Percentiles rank a stretch among this genome's conserved stretches.
Conservation (phyloP, 306 rosid species). For the Cicer arietinum region DNA sequence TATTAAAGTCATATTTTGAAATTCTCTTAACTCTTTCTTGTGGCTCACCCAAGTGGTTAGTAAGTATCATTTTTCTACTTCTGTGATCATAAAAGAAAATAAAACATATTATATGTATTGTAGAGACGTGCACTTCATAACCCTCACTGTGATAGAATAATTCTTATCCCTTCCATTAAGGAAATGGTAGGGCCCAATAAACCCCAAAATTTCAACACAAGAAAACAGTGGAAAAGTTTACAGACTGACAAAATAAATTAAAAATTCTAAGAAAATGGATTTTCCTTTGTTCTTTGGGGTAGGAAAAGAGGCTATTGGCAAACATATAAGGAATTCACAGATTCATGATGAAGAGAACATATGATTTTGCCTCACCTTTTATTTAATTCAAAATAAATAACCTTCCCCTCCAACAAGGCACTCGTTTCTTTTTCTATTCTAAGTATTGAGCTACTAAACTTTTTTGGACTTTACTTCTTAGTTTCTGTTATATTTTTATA, state of each 20-base stretch:
- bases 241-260: conserved; percentile 9
- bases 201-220: conserved; percentile 46
- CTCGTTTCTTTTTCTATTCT: neutral
- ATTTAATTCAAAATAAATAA: conserved; percentile 40
- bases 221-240: conserved; percentile 41
- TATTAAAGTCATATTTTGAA: neutral
- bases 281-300: conserved; percentile 37
- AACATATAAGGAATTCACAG: conserved; percentile 42
- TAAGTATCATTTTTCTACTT: conserved; percentile 31
- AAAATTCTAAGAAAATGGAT: conserved; percentile 20
- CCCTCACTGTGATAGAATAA: conserved; percentile 43
- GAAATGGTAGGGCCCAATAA: conserved; percentile 52
- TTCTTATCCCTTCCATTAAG: conserved; percentile 51
- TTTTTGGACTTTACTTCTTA: conserved; percentile 29
- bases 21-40: conserved; percentile 8
- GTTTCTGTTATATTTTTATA: neutral
- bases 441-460: conserved; percentile 23
- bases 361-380: conserved; percentile 50
- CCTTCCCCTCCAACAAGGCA: conserved; percentile 31
- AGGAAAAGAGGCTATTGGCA: conserved; percentile 42
- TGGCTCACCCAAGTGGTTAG: conserved; percentile 26
- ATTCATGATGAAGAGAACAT: conserved; percentile 48
- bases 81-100: conserved; percentile 33
- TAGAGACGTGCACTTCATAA: conserved; percentile 37
- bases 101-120: neutral